These are phyloP conservation scores for Nasturtium officinale DNA, from an alignment of 345 rosid species.

Conservation along the genomic window DNA sequence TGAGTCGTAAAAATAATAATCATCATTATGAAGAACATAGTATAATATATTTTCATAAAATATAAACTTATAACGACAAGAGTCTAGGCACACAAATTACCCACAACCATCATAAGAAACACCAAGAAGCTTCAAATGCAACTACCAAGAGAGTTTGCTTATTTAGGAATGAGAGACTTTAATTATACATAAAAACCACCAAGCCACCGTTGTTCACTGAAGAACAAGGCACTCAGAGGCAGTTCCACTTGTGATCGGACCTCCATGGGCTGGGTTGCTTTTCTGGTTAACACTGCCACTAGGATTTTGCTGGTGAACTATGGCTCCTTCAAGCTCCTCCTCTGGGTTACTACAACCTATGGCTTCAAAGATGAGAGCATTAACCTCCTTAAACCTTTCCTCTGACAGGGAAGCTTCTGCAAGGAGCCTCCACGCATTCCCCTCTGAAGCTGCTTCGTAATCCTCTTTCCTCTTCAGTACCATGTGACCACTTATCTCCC, in stretches of 20 bases:
- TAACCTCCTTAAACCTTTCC: conserved; percentile 86
- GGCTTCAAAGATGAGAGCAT: conserved; percentile 69
- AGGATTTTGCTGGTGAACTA: conserved; percentile 39
- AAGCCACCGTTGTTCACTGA: conserved; percentile 47
- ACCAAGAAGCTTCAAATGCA: conserved; percentile 39
- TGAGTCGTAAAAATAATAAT: neutral
- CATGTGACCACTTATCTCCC: conserved; percentile 99
- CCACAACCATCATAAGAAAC: conserved; percentile 19
- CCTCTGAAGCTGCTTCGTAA: conserved; percentile 90
- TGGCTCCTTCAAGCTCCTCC: conserved; percentile 28
- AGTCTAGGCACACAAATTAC: conserved; percentile 6
- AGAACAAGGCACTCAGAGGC: conserved; percentile 71
- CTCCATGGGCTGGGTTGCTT: conserved; percentile 45
- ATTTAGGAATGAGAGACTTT: conserved; percentile 29
- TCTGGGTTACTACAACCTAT: conserved; percentile 42
- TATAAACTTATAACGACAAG: neutral
- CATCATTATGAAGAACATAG: neutral
- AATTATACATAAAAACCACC: conserved; percentile 32
- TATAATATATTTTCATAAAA: conserved; percentile 1
- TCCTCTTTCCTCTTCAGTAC: conserved; percentile 93
- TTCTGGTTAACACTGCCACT: conserved; percentile 31
- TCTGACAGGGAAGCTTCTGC: conserved; percentile 91
- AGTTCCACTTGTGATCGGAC: conserved; percentile 53
- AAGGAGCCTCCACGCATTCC: conserved; percentile 91
- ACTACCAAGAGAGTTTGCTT: conserved; percentile 41